A percentile compares a stretch with the other conserved stretches of the same genome.
phyloP scores from a whole-genome alignment of 805 yeast species.

The Candida coleopterorum region DNA sequence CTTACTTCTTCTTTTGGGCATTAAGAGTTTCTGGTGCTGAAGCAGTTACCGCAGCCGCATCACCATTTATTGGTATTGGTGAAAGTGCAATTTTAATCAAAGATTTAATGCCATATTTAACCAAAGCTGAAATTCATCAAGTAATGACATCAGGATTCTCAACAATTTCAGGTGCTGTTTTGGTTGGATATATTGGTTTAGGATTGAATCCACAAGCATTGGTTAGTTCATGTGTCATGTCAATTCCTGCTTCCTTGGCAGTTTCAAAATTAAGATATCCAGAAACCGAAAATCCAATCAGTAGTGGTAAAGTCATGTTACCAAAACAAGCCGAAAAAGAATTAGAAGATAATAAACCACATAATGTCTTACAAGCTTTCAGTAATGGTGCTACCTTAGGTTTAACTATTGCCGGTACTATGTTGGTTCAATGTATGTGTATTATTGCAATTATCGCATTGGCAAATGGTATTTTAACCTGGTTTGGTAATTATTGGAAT shows the following conservation, averaged over 20 bases:
- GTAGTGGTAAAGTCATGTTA: conserved; percentile 47
- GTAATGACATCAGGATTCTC: conserved; percentile 61
- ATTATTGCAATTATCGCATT: conserved; percentile 57
- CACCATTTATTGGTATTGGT: conserved; percentile 65
- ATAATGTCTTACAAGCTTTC: conserved; percentile 56
- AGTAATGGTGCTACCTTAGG: conserved; percentile 58
- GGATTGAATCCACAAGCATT: conserved; percentile 61
- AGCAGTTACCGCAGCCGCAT: conserved; percentile 61
- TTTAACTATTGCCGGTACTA: conserved; percentile 50
- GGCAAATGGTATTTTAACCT: conserved; percentile 49
- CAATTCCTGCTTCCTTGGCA: conserved; percentile 60
- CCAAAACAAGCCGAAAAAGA: conserved; percentile 32
- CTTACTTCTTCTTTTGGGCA: conserved; percentile 56
- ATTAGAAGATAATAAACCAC: conserved; percentile 20
- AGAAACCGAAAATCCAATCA: conserved; percentile 51
- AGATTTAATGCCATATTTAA: conserved; percentile 53
- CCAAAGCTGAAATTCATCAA: conserved; percentile 59
- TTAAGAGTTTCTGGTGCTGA: conserved; percentile 60
- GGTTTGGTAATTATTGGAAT: conserved; percentile 64
- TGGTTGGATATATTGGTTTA: conserved; percentile 58
- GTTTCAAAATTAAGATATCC: conserved; percentile 57
- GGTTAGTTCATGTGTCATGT: conserved; percentile 65
- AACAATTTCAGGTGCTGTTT: conserved; percentile 60
- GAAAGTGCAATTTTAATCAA: conserved; percentile 59
- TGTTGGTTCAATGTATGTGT: conserved; percentile 55